Base-by-base conservation (phyloP, 495 filamentous ascomycete genomes). In the Trichoderma reesei region DNA sequence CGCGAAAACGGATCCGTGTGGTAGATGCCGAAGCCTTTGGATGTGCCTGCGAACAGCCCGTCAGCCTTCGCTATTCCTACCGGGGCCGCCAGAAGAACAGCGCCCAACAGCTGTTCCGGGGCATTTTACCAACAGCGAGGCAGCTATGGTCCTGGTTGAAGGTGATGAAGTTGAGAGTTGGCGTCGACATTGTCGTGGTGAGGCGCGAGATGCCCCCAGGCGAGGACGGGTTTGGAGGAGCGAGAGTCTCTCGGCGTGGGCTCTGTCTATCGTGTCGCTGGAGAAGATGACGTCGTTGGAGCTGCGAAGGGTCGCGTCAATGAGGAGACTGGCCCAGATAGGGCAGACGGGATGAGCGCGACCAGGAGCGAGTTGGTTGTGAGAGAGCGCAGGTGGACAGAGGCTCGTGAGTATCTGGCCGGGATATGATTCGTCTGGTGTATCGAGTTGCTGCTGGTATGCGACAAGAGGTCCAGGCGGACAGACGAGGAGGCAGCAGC, bases 141-240 rank as follows among this genome's bases (percentile, higher is more conserved):
- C 91, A 91, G 82, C 90, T 95, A 81, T 96, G 90, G 82, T 98
- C 94, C 78, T 98, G 94, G 76, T 98, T 98, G 77, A 98, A 98
- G 18, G 92, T 98, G 70, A 98, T 90, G 73, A 93, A 98, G 74
- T 98, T 98, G 83, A 98, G 93, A 3, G 86, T 81, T 76, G 86
- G 74, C 66, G 66, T 73, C 65, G 78, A 70, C 78, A 80, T 82
- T 65, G 60, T 66, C 26, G 26, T 56, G 8, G 51, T 11, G 26
- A 56, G 51, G 51, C 51, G 14, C 20, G 14, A 56, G 51, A 9
- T 56, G 14, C 18, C 16, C n/a, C 13, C 1, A 16, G n/a, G 16
- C 5, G 42, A 18, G n/a, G 26, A 26, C 26, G 26, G 26, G 13
- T 16, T 14, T 16, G n/a, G 51, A 56, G 34, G 26, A 31, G 14